Base-by-base conservation (phyloP, 257 asterid species). In the Forsythia viridissima region DNA sequence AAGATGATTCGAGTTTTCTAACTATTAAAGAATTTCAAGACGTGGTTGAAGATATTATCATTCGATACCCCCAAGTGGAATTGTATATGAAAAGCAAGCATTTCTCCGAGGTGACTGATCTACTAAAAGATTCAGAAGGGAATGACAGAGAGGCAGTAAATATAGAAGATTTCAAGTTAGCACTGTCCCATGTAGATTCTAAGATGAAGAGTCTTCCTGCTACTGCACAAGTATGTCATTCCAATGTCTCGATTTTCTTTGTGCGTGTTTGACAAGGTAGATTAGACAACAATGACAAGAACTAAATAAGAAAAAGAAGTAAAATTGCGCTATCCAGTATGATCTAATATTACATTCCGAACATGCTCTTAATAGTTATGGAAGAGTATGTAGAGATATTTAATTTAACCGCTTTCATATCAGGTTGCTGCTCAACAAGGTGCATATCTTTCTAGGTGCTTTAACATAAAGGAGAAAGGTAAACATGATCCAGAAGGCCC, bases 361-460 rank as follows among this genome's bases (percentile, higher is more conserved):
- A 30, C 16, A 24, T 63, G 69, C 7, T 0, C 34, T 30, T 30
- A 8, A 34, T n/a, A 72, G 40, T 52, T 15, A 40, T 71, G 34
- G 15, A 0, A 30, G 34, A 39, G n/a, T 38, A 8, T 52, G 51
- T 36, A 48, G 57, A 12, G 69, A 67, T 30, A 34, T 63, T 76
- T 39, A 9, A 73, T 61, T 78, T 65, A 18, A 40, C 68, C 40
- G 39, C 42, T 46, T 78, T 66, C 68, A 46, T 70, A 75, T 46
- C 76, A 96, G 99, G 99, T 96, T 80, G 99, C 99, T 75, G 96
- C 98, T 84, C 99, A 96, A 77, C 97, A 96, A 92, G 99, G 99
- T 71, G 86, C 93, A 34, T 95, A 93, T 85, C 97, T 95, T 77
- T 89, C 99, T 41, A 78, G 85, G 69, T 95, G 99, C 91, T 89